Conservation (phyloP, 441 rosid species). For the Corymbia citriodora region DNA sequence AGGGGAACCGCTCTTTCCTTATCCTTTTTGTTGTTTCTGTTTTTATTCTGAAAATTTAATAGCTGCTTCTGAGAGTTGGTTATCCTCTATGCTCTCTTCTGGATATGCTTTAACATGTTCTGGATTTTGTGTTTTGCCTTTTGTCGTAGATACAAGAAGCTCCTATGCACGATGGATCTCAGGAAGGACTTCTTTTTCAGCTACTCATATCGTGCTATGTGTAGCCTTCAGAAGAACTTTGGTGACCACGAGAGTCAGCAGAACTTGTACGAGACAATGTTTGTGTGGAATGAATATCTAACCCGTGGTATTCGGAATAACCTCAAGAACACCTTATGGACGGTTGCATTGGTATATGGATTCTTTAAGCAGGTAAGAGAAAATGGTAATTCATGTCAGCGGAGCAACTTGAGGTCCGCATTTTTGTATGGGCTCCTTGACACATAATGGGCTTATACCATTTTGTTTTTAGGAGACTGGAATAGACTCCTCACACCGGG, state of each 20-base stretch:
- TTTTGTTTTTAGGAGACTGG: background rate
- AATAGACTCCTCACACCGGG: background rate
- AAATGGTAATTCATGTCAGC: background rate
- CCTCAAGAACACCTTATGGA: conserved; percentile 88
- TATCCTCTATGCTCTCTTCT: background rate
- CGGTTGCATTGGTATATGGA: conserved; percentile 95
- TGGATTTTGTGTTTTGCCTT: conserved; percentile 15
- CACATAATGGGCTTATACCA: background rate
- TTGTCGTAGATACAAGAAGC: conserved; percentile 94
- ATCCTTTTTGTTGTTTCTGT: conserved; percentile 11
- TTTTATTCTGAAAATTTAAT: conserved; percentile 1
- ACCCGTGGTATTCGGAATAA: conserved; percentile 82
- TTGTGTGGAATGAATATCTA: conserved; percentile 98
- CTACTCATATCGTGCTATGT: conserved; percentile 91
- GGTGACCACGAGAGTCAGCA: conserved; percentile 57
- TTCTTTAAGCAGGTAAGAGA: conserved; percentile 88
- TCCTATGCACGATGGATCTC: conserved; percentile 84
- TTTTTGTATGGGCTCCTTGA: background rate
- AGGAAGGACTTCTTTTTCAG: conserved; percentile 99
- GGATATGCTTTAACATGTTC: background rate
- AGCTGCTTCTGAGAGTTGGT: conserved; percentile 8
- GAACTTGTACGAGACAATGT: conserved; percentile 84
- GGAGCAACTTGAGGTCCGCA: background rate
- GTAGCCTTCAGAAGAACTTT: conserved; percentile 87
- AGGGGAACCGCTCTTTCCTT: conserved; percentile 34